These are phyloP conservation scores for Nannochloropsis gaditana DNA, from an alignment of 108 stramenopile species.

Conservation along the genomic window DNA sequence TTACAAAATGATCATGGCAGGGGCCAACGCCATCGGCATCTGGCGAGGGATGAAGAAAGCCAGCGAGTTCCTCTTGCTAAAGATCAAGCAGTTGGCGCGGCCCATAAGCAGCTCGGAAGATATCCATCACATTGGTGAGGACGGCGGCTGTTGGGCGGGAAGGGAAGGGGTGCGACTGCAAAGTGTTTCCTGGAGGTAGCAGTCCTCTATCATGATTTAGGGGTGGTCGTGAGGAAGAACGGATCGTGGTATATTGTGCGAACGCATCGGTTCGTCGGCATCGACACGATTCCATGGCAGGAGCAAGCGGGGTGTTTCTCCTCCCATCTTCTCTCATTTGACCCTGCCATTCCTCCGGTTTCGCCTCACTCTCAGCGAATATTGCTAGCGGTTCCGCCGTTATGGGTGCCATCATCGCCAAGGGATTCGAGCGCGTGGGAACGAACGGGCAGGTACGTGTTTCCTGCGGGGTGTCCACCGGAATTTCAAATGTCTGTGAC, in stretches of 20 bases:
- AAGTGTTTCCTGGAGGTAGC: too few relatives aligned
- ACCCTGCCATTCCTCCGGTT: neutral
- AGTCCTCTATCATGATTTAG: neutral
- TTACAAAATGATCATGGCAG: constrained; percentile 78
- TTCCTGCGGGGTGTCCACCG: too few relatives aligned
- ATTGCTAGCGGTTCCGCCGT: constrained; percentile 37
- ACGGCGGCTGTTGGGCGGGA: constrained; percentile 50
- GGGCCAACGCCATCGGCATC: constrained; percentile 84
- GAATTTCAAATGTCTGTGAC: too few relatives aligned
- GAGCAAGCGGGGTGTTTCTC: too few relatives aligned
- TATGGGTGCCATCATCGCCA: constrained; percentile 91
- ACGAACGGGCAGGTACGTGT: constrained; percentile 64
- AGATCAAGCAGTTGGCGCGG: constrained; percentile 73
- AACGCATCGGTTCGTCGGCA: neutral
- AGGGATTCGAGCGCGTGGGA: constrained; percentile 88
- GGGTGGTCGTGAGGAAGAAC: neutral
- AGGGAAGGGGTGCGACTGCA: constrained; percentile 58
- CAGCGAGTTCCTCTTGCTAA: constrained; percentile 64
- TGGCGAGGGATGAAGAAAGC: constrained; percentile 80
- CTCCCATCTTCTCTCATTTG: too few relatives aligned
- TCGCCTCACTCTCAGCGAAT: neutral
- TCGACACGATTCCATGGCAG: too few relatives aligned
- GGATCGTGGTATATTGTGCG: neutral
- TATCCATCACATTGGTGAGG: constrained; percentile 83
- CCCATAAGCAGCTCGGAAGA: constrained; percentile 71